Base-by-base conservation (phyloP, 305 asterid species). In the Ruellia speciosa region DNA sequence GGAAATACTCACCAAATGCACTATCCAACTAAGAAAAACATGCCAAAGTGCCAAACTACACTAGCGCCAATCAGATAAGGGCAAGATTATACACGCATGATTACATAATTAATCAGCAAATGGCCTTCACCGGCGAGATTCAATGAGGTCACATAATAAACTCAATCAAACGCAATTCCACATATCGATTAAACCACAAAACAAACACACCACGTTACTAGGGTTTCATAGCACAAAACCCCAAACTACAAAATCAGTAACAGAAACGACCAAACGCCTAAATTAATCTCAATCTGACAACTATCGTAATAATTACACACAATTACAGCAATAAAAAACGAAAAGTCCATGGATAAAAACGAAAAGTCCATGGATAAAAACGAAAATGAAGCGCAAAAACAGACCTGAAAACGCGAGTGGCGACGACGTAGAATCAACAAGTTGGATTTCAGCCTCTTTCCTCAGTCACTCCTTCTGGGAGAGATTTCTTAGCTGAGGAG, bases 381-480 rank as follows among this genome's bases (percentile, higher is more conserved):
- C 31, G 49, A 18, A 20, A 51, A 3, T 51, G 63, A 51, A 40
- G n/a, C 31, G 4, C n/a, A 53, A 18, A n/a, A 48, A 62, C 39
- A 12, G 16, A 60, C 75, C 75, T 60, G 53, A 46, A 28, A 55
- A 18, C 9, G 28, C 14, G 31, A 45, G 64, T 12, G 58, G 14
- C 11, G 46, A 53, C 53, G 52, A 11, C 33, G 55, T 18, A 13
- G 8, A 37, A 39, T 31, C 46, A 14, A 49, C 33, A 33, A 49
- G 51, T 15, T 28, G 35, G 11, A 41, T 15, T 41, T 48, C 49
- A 20, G 37, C 15, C 28, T 15, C 39, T 17, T 52, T 24, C 16
- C 13, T 41, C 18, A 8, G 4, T 57, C 62, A 16, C 35, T n/a
- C 39, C 9, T 24, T 3, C 3, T 43, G 49, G 12, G 41, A 37